Evolutionary conservation across 2,329 filamentous ascomycete genomes (phyloP), one percentile per base, ranked within the genome.

Genomic region (Diplodia corticola): DNA sequence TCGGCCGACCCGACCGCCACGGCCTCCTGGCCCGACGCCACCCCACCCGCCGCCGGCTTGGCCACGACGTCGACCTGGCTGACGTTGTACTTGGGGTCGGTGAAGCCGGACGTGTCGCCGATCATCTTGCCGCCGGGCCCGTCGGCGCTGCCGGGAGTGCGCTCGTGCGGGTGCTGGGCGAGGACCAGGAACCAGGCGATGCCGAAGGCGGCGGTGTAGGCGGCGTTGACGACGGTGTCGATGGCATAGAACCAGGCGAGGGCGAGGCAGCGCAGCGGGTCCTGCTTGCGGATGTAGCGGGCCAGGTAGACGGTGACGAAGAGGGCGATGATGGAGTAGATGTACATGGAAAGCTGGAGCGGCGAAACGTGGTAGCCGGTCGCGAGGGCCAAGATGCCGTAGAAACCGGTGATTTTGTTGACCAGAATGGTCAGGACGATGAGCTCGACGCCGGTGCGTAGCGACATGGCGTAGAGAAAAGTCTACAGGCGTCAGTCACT

Each of bases 381-480:
- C 70, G 97, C 83, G 71, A 97, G 86, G 67, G 93, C 93, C 71
- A 97, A 89, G 50, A 97, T 84, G 70, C 93, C 93, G 79, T 96
- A 97, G 71, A 97, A 84, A 67, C 93, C 93, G 59, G 92, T 94
- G 71, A 93, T 87, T 79, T 97, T 97, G 84, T 97, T 97, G 81
- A 97, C 89, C 65, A 96, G 84, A 69, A 96, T 86, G 12, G 91
- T 88, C 68, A 95, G 84, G 4, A 91, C 89, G 73, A 97, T 92
- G 73, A 97, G 85, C 72, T 95, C 92, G 54, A 91, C 89, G 71
- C 92, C 93, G 37, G 91, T 94, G 73, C 92, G 91, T 64, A 97
- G 88, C 75, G 91, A 91, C 82, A 97, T 90, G 74, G 93, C 83
- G 76, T 91, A 92, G 70, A 97, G 86, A 77, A 97, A 94, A 54